These are phyloP conservation scores for Rugonectria rugulosa DNA, from an alignment of 2,329 filamentous ascomycete species.

Conservation along the genomic window DNA sequence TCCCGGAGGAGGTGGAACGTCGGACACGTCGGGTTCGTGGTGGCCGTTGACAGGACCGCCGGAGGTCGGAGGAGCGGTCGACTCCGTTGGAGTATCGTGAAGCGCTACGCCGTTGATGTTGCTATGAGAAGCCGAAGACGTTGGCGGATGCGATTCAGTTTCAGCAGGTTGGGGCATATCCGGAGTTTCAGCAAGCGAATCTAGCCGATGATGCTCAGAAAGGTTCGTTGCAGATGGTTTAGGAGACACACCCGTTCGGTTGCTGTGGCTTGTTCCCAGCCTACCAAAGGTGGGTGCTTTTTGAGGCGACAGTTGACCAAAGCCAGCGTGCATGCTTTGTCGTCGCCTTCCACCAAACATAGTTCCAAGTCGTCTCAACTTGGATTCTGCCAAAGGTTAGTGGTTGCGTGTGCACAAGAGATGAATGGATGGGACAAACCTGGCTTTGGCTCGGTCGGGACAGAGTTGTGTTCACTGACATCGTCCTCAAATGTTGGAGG, in stretches of 20 bases:
- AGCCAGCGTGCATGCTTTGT: slow-evolving; percentile 71
- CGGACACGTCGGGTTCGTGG: slow-evolving; percentile 55
- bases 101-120: slow-evolving; percentile 55
- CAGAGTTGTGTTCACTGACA: slow-evolving; percentile 53
- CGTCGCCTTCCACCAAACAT: slow-evolving; percentile 69
- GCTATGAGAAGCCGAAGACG: slow-evolving; percentile 45
- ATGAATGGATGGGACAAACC: slow-evolving; percentile 28
- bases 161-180: slow-evolving; percentile 45
- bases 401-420: not conserved
- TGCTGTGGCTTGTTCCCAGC: slow-evolving; percentile 68
- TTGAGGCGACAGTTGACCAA: slow-evolving; percentile 62
- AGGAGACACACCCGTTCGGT: slow-evolving; percentile 60
- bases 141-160: slow-evolving; percentile 35
- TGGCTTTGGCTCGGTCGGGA: slow-evolving; percentile 47
- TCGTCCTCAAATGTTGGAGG: slow-evolving; percentile 36
- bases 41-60: slow-evolving; percentile 56
- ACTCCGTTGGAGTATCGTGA: slow-evolving; percentile 41
- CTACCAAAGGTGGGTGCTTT: slow-evolving; percentile 67
- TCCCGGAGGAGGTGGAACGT: slow-evolving; percentile 60
- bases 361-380: slow-evolving; percentile 70
- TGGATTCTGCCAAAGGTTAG: slow-evolving; percentile 55
- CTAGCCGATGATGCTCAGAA: slow-evolving; percentile 60
- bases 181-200: slow-evolving; percentile 65
- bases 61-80: slow-evolving; percentile 38
- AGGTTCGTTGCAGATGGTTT: slow-evolving; percentile 67